These are phyloP conservation scores for Fusarium odoratissimum DNA, from an alignment of 2,329 filamentous ascomycete species.

Conservation along the genomic window DNA sequence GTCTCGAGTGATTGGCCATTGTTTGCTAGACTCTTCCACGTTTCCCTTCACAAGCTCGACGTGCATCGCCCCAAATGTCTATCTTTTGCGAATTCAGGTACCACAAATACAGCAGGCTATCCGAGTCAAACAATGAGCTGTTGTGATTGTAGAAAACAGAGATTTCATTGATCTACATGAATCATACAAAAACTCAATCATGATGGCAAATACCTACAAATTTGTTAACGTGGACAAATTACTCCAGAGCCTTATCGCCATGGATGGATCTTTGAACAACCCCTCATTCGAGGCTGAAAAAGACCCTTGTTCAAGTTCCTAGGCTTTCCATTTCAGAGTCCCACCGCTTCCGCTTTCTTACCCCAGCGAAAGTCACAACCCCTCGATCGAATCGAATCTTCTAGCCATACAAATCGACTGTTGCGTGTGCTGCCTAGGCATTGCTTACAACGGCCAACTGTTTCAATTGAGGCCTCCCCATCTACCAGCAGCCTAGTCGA, in stretches of 20 bases:
- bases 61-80: conserved; percentile 29
- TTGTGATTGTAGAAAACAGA: conserved; percentile 2
- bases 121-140: conserved; percentile 27
- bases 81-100: conserved; percentile 34
- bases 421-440: conserved; percentile 2
- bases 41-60: conserved; percentile 20
- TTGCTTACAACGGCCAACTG: not conserved
- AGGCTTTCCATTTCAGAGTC: conserved; percentile 33
- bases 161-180: conserved; percentile 21
- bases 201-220: not conserved
- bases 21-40: conserved; percentile 43
- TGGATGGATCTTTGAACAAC: not conserved
- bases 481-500: not conserved
- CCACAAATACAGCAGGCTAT: conserved; percentile 12
- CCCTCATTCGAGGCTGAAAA: conserved; percentile 40
- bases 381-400: conserved; percentile 40
- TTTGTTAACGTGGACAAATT: not conserved
- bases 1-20: conserved; percentile 37
- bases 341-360: conserved; percentile 31
- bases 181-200: conserved; percentile 10
- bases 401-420: conserved; percentile 30
- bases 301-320: conserved; percentile 34
- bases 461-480: conserved; percentile 19
- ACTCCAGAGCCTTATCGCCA: not conserved
- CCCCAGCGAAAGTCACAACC: conserved; percentile 15